A percentile compares a stretch with the other conserved stretches of the same genome.
phyloP scores from a whole-genome alignment of 306 rosid species.

The Prosopis cineraria region DNA sequence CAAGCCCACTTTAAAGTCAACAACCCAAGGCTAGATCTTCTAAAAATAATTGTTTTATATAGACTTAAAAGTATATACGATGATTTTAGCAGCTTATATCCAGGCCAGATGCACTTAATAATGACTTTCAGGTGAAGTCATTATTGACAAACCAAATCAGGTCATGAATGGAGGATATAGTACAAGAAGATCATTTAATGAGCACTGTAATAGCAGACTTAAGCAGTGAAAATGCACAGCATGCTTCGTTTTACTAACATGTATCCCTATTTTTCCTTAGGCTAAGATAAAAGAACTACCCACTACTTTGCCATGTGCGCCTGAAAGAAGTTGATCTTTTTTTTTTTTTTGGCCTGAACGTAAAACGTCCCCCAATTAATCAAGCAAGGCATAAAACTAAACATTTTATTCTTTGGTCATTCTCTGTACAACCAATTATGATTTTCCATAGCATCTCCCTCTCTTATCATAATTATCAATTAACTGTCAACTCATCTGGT shows the following conservation, averaged over 20 bases:
- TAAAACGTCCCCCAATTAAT: too few species aligned
- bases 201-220: not conserved
- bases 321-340: not conserved
- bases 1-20: conserved; percentile 8
- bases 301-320: not conserved
- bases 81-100: conserved; percentile 24
- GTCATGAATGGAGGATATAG: conserved; percentile 8
- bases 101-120: conserved; percentile 10
- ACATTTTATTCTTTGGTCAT: not conserved
- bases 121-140: not conserved
- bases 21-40: conserved; percentile 12
- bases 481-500: not conserved
- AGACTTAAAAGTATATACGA: not conserved
- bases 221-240: conserved; percentile 7
- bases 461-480: conserved; percentile 2
- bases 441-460: not conserved
- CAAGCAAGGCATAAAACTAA: not conserved
- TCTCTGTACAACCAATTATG: not conserved
- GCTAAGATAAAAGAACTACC: not conserved
- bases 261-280: not conserved
- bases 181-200: not conserved
- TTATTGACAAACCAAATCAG: not conserved
- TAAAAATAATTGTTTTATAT: not conserved
- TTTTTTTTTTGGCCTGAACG: not conserved
- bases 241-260: not conserved